Evolutionary conservation across 2,329 filamentous ascomycete species (phyloP).

Genomic region (Cordyceps farinosa): DNA sequence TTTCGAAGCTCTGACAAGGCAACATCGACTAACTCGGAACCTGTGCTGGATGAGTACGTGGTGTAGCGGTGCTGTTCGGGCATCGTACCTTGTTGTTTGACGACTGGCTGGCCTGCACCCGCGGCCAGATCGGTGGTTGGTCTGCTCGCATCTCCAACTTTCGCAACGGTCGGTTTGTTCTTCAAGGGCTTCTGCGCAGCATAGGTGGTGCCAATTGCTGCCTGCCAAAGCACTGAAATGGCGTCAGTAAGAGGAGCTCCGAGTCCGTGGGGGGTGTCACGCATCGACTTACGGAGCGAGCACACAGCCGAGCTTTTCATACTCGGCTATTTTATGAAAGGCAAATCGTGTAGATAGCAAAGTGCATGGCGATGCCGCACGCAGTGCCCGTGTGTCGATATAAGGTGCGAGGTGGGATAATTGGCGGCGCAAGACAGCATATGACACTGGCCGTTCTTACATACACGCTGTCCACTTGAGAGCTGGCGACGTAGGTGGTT

Average conservation of each 20-base stretch:
- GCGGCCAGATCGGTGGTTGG: conserved; percentile 30
- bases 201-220: conserved; percentile 34
- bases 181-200: conserved; percentile 38
- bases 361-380: conserved; percentile 9
- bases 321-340: conserved; percentile 8
- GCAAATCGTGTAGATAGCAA: neutral
- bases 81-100: conserved; percentile 38
- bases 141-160: conserved; percentile 32
- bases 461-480: conserved; percentile 17
- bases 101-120: conserved; percentile 26
- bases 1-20: conserved; percentile 50
- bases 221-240: conserved; percentile 46
- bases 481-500: neutral
- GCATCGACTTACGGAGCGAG: conserved; percentile 39
- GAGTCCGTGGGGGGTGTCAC: neutral
- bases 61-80: conserved; percentile 7
- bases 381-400: conserved; percentile 6
- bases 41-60: conserved; percentile 31
- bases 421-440: conserved; percentile 1
- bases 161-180: conserved; percentile 28
- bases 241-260: conserved; percentile 23
- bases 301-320: conserved; percentile 30
- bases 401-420: neutral
- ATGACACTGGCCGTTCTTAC: conserved; percentile 1
- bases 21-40: conserved; percentile 51